Evolutionary conservation across 768 basidiomycete genomes (phyloP).

Genomic region (Leucocoprinus sp.): DNA sequence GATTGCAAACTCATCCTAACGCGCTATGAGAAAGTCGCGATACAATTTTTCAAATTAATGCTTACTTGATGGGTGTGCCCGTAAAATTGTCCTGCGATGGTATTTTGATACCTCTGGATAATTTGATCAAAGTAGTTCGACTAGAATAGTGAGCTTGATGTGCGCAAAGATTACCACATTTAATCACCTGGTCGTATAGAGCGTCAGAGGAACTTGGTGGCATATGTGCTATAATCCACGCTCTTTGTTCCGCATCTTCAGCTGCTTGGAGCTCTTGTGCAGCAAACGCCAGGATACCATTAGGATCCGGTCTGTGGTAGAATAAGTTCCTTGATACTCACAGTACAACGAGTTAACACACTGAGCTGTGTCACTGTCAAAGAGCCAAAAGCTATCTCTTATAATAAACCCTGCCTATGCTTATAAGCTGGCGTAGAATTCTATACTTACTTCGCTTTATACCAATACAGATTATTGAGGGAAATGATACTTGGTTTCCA

Average conservation of each 20-base stretch:
- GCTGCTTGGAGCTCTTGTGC: constrained; percentile 48
- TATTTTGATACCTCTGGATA: constrained; percentile 48
- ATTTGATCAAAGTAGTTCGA: constrained; percentile 60
- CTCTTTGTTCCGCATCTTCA: constrained; percentile 51
- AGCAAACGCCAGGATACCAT: constrained; percentile 49
- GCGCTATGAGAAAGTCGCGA: background rate
- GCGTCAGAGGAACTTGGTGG: constrained; percentile 41
- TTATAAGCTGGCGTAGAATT: background rate
- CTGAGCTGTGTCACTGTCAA: constrained; percentile 41
- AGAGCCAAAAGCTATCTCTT: constrained; percentile 45
- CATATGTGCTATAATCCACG: constrained; percentile 58
- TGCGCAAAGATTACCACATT: background rate
- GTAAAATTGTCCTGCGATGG: constrained; percentile 54
- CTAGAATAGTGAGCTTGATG: constrained; percentile 19
- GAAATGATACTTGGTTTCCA: constrained; percentile 41
- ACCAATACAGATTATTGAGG: constrained; percentile 55
- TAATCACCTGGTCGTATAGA: constrained; percentile 40
- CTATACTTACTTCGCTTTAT: constrained; percentile 46
- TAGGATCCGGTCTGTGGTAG: constrained; percentile 37
- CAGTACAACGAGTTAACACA: constrained; percentile 16
- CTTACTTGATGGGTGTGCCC: constrained; percentile 47
- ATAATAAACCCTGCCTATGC: background rate
- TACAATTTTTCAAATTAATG: background rate
- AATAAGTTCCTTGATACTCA: background rate
- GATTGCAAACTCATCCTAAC: constrained; percentile 50